phyloP scores from a whole-genome alignment of 768 basidiomycete species.

The Amanita thiersii region DNA sequence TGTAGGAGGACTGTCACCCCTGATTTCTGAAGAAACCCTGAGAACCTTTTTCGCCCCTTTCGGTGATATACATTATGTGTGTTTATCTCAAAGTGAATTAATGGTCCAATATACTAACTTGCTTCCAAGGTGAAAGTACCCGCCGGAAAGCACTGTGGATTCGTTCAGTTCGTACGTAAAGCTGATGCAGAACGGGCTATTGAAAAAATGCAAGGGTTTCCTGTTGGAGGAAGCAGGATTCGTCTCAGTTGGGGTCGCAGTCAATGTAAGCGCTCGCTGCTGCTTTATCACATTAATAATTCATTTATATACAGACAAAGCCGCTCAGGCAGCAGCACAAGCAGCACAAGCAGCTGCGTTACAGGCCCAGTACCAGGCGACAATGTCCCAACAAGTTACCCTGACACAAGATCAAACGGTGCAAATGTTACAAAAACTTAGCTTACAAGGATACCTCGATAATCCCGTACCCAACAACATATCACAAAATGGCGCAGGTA shows the following conservation, averaged over 20 bases:
- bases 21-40: conserved; percentile 88
- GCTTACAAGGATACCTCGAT: conserved; percentile 29
- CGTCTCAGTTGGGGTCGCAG: conserved; percentile 90
- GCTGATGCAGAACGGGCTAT: conserved; percentile 89
- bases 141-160: conserved; percentile 91
- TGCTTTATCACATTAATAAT: not conserved
- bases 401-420: conserved; percentile 59
- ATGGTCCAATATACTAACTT: conserved; percentile 9
- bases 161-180: conserved; percentile 91
- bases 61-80: conserved; percentile 86
- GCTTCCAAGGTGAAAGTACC: conserved; percentile 82
- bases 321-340: conserved; percentile 84
- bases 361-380: conserved; percentile 30
- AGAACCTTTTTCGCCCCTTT: conserved; percentile 90
- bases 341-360: conserved; percentile 70
- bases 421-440: conserved; percentile 51
- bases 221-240: conserved; percentile 87
- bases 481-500: conserved; percentile 13
- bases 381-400: conserved; percentile 17
- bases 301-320: conserved; percentile 53
- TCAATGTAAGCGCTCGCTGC: conserved; percentile 55
- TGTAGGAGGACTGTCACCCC: conserved; percentile 81
- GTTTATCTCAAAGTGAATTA: conserved; percentile 17
- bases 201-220: conserved; percentile 95
- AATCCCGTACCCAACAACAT: conserved; percentile 8